Evolutionary conservation across 108 stramenopile species (phyloP), one percentile per base, ranked within the genome.

Genomic region (Cyclostephanos invisitatus): DNA sequence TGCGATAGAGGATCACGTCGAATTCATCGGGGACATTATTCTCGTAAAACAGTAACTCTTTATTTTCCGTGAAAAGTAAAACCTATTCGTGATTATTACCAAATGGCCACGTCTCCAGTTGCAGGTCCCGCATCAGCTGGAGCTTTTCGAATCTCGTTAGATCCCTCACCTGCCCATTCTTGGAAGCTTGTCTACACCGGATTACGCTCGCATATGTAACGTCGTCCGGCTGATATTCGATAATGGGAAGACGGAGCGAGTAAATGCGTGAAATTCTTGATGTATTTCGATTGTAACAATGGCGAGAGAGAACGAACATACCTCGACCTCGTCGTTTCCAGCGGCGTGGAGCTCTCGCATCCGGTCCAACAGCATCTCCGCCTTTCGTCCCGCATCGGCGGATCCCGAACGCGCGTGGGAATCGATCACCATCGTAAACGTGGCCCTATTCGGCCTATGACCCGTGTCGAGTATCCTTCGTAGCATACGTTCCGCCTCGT

Each of bases 391-490:
- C 25, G 70, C 71, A 72, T 61, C 67, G 8, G 28, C 29, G 5
- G 65, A 21, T 18, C 44, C 46, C 47, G 70, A 65, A 37, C 70
- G 65, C 24, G 48, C 48, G 22, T 79, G 75, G 15, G 85, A 84
- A 58, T 87, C 83, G 42, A 90, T 85, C 27, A 90, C 57, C 57
- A 84, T 90, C 6, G 89, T 77, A 37, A 83, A 90, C 8, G 86
- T 83, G 1, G 53, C 53, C 35, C 58, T 59, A 37, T 59, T 59
- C 0, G 58, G 58, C 58, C 11, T 59, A n/a, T n/a, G 15, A 59
- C 14, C 32, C 3, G 15, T 22, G 35, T 14, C 15, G 58, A 32
- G 15, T 14, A 59, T 59, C 58, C 35, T 59, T 59, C 15, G 58
- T 28, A 87, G 53, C 10, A 84, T 57, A 0, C n/a, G 17, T 36